A percentile compares a stretch with the other conserved stretches of the same genome.
phyloP scores from a whole-genome alignment of 2,329 filamentous ascomycete species.

The Neonectria faginata region DNA sequence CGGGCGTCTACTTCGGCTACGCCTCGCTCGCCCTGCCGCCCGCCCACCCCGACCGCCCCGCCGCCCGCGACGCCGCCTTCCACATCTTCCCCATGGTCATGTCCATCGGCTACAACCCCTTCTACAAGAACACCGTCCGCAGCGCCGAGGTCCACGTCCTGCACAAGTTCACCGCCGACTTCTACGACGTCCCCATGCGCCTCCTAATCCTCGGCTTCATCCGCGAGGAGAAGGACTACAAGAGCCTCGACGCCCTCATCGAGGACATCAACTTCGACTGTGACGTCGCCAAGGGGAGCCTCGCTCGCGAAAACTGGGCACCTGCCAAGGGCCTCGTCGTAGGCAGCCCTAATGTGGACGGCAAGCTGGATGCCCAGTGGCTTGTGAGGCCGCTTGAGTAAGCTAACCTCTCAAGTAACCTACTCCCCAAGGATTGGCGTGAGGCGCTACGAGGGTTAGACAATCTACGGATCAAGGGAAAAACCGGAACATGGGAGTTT shows the following conservation, averaged over 20 bases:
- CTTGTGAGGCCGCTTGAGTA: conserved; percentile 48
- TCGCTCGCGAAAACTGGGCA: conserved; percentile 74
- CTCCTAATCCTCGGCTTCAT: conserved; percentile 89
- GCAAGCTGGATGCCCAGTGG: conserved; percentile 54
- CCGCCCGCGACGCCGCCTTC: conserved; percentile 44
- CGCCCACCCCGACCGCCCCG: conserved; percentile 57
- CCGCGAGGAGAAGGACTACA: conserved; percentile 89
- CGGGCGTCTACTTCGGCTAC: conserved; percentile 95
- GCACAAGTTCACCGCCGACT: conserved; percentile 80
- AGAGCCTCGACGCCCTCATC: conserved; percentile 82
- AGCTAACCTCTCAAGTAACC: neutral
- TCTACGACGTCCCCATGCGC: conserved; percentile 85
- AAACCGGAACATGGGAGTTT: conserved; percentile 35
- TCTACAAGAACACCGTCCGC: conserved; percentile 90
- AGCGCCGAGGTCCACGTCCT: conserved; percentile 93
- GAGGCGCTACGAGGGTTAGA: neutral
- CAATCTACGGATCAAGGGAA: conserved; percentile 6
- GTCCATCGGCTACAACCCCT: conserved; percentile 97
- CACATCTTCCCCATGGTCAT: conserved; percentile 86
- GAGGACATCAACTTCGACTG: conserved; percentile 92
- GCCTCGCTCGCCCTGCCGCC: conserved; percentile 75
- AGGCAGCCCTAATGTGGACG: conserved; percentile 44
- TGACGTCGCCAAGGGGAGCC: conserved; percentile 79
- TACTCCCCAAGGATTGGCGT: neutral
- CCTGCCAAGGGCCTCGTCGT: conserved; percentile 54